Evolutionary conservation across 2,329 filamentous ascomycete species (phyloP).

Genomic region (Fusarium sororula): DNA sequence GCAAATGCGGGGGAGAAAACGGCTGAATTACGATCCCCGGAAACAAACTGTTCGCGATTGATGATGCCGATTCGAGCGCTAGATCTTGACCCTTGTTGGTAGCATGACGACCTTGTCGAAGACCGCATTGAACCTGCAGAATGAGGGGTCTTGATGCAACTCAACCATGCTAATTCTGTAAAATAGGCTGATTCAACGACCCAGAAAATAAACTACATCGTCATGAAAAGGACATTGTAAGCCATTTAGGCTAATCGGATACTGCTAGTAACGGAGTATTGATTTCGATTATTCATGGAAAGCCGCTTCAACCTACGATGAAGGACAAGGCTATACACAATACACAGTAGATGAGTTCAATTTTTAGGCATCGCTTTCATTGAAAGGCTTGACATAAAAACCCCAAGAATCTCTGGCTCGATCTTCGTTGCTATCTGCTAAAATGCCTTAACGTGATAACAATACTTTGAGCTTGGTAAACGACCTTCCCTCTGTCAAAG

Average conservation of each 20-base stretch:
- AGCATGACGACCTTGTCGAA: slow-evolving; percentile 4
- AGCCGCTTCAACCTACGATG: not conserved
- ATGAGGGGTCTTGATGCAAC: not conserved
- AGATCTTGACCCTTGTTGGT: not conserved
- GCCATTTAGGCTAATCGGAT: slow-evolving; percentile 10
- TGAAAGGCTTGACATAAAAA: not conserved
- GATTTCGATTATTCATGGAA: too few relatives aligned
- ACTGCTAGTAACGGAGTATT: too few relatives aligned
- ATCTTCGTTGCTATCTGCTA: not conserved
- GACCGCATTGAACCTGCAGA: not conserved
- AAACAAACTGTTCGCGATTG: not conserved
- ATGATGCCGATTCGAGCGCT: slow-evolving; percentile 13
- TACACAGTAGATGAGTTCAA: accelerated
- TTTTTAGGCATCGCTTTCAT: not conserved
- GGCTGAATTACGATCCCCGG: not conserved
- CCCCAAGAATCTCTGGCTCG: too few relatives aligned
- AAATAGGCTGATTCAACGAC: slow-evolving; percentile 10
- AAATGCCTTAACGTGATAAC: accelerated
- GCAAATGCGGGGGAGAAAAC: slow-evolving; percentile 5
- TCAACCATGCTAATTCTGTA: not conserved
- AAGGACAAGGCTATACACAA: accelerated
- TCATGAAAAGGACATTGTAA: not conserved
- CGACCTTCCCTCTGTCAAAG: too few relatives aligned
- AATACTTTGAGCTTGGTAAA: accelerated
- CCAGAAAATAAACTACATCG: not conserved